A percentile compares a stretch with the other conserved stretches of the same genome.
Evolutionary conservation across 2,329 filamentous ascomycete genomes (phyloP).

Genomic region (Aspergillus costaricaensis): DNA sequence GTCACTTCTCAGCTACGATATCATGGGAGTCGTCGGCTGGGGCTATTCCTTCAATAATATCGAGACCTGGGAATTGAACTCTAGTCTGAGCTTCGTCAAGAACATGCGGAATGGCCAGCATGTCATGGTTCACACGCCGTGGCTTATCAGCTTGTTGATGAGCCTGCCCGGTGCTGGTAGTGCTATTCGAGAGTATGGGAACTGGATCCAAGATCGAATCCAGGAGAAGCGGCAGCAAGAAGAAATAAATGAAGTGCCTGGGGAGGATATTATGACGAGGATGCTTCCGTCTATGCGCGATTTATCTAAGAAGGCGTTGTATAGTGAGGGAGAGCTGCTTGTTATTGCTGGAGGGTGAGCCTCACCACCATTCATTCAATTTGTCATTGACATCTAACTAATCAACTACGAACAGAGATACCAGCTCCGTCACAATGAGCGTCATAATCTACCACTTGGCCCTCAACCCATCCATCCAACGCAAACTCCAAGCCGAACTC

Average conservation of each 20-base stretch:
- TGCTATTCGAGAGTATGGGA: background rate
- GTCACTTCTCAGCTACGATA: background rate
- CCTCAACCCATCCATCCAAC: background rate
- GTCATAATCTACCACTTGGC: background rate
- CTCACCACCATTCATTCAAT: background rate
- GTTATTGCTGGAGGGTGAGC: constrained; percentile 2
- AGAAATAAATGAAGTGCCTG: background rate
- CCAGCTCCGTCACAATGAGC: background rate
- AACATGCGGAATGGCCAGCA: background rate
- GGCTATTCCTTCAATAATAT: constrained; percentile 1
- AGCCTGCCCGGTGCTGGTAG: background rate
- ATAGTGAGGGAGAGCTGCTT: background rate
- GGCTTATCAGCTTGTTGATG: background rate
- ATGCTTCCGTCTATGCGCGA: background rate
- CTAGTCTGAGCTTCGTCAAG: background rate
- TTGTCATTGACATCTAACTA: background rate
- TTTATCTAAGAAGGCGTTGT: background rate
- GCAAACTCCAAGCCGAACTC: background rate
- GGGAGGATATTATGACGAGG: background rate
- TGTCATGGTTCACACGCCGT: background rate
- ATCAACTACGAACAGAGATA: background rate
- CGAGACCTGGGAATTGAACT: background rate
- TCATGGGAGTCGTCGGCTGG: constrained; percentile 1
- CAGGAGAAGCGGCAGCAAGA: background rate
- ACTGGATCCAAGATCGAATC: background rate